Percentiles rank a stretch among this genome's conserved stretches.
Evolutionary conservation across 441 rosid genomes (phyloP).

Genomic region (Gossypium laxum): DNA sequence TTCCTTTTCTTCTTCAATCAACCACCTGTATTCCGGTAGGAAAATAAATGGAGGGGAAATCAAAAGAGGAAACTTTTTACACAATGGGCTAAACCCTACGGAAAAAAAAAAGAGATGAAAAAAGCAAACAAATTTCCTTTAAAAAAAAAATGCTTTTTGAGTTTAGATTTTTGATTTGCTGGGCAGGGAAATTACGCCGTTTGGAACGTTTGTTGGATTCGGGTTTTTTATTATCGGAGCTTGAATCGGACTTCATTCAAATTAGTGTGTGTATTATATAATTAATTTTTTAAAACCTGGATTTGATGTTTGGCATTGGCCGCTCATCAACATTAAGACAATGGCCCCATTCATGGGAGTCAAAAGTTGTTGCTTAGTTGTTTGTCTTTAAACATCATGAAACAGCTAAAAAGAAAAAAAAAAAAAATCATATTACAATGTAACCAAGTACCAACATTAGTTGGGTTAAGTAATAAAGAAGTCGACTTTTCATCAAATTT

Average conservation of each 20-base stretch:
- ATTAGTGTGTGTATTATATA: neutral
- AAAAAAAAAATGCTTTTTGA: neutral
- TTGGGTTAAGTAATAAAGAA: no score
- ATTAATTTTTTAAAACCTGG: neutral
- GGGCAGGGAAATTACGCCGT: constrained; percentile 59
- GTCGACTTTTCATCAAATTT: no score
- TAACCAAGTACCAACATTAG: no score
- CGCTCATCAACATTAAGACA: neutral
- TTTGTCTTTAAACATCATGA: neutral
- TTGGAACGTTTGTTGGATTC: constrained; percentile 59
- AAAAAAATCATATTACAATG: neutral
- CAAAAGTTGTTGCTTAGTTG: neutral
- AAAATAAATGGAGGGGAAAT: constrained; percentile 16
- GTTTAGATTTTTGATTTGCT: neutral
- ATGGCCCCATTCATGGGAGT: no score
- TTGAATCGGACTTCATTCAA: neutral
- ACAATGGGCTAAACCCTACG: constrained; percentile 11
- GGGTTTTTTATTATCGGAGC: neutral
- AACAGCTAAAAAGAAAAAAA: no score
- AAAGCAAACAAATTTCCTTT: neutral
- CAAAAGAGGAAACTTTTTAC: constrained; percentile 4
- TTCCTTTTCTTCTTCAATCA: constrained; percentile 20
- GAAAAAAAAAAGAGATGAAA: constrained; percentile 6
- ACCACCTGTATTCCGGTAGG: constrained; percentile 23
- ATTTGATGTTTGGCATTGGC: neutral